Percentiles rank a stretch among this genome's conserved stretches.
These are phyloP conservation scores for Capsicum pubescens DNA, from an alignment of 257 asterid genomes.

Conservation along the genomic window DNA sequence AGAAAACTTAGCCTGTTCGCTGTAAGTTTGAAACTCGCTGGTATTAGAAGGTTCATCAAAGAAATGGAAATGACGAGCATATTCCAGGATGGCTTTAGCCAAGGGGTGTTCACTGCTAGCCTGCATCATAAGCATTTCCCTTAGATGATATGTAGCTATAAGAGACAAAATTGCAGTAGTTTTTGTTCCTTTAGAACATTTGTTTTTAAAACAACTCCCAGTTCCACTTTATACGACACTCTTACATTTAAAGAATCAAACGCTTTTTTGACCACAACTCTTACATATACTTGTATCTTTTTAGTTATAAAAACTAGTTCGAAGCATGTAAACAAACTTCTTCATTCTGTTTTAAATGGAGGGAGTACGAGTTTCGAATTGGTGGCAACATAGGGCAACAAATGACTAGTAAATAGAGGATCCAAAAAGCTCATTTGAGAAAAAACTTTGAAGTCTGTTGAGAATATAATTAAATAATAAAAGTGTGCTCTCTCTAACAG, in stretches of 20 bases:
- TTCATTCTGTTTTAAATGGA: slow-evolving; percentile 9
- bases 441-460: not conserved
- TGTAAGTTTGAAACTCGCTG: slow-evolving; percentile 48
- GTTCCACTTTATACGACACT: not conserved
- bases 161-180: slow-evolving; percentile 3
- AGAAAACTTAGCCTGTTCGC: slow-evolving; percentile 54
- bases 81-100: slow-evolving; percentile 88
- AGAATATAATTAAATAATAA: too few relatives aligned
- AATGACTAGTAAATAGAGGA: slow-evolving; percentile 4
- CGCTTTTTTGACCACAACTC: not conserved
- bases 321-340: not conserved
- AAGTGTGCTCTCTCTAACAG: too few relatives aligned
- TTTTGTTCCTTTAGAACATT: not conserved
- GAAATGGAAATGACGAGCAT: slow-evolving; percentile 95
- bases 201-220: slow-evolving; percentile 4
- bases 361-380: not conserved
- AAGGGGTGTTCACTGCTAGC: slow-evolving; percentile 97
- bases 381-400: slow-evolving; percentile 19
- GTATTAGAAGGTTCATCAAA: slow-evolving; percentile 62
- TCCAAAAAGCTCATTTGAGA: not conserved
- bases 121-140: slow-evolving; percentile 49
- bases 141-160: not conserved
- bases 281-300: not conserved
- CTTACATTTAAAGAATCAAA: not conserved
- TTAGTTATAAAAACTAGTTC: not conserved